Evolutionary conservation across 306 rosid species (phyloP).

Genomic region (Fagus crenata): DNA sequence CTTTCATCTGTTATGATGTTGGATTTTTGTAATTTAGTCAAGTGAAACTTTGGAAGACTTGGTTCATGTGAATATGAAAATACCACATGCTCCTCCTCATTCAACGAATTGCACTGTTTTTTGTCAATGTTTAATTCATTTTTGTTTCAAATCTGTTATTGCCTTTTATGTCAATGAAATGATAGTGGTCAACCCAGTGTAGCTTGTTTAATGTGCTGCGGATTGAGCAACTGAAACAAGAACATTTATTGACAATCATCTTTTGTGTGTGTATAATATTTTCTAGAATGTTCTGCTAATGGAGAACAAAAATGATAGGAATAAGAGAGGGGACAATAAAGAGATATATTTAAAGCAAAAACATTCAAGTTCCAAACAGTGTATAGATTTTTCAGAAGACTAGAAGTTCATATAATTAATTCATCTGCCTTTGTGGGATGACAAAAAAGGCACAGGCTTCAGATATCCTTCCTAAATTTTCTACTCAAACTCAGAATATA

Average conservation of each 20-base stretch:
- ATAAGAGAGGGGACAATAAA: background rate
- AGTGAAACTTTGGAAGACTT: slow-evolving; percentile 21
- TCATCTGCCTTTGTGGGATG: slow-evolving; percentile 24
- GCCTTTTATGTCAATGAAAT: slow-evolving; percentile 20
- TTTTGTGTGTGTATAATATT: background rate
- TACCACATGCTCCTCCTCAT: slow-evolving; percentile 24
- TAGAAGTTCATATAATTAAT: slow-evolving; percentile 20
- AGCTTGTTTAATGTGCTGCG: slow-evolving; percentile 13
- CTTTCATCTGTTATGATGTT: slow-evolving; percentile 28
- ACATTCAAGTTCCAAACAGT: background rate
- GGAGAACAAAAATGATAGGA: background rate
- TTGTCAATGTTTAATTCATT: slow-evolving; percentile 16
- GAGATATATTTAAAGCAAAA: background rate
- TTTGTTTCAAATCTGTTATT: slow-evolving; percentile 13
- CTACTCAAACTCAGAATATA: slow-evolving; percentile 21
- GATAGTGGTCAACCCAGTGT: background rate
- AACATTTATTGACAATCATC: slow-evolving; percentile 10
- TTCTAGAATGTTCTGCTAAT: slow-evolving; percentile 6
- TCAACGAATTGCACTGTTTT: slow-evolving; percentile 37
- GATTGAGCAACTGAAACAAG: background rate
- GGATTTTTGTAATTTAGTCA: slow-evolving; percentile 29
- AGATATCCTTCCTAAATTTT: slow-evolving; percentile 20
- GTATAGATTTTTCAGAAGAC: slow-evolving; percentile 4
- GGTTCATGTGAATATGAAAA: slow-evolving; percentile 33
- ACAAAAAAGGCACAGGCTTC: slow-evolving; percentile 4